These are phyloP conservation scores for Trichoderma sp. DNA, from an alignment of 2,329 filamentous ascomycete genomes.

Conservation along the genomic window DNA sequence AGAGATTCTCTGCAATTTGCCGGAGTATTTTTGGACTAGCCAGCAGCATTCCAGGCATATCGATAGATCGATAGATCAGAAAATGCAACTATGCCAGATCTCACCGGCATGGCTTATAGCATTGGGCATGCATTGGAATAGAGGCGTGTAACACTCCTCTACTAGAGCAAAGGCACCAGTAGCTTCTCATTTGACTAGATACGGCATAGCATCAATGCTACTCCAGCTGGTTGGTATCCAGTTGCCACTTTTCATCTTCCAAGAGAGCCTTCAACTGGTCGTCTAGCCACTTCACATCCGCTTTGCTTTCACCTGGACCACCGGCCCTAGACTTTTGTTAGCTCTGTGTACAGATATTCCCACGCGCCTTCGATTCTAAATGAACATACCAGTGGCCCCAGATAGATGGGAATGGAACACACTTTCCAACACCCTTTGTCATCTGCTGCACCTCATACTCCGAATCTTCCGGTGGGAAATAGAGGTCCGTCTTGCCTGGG, in stretches of 20 bases:
- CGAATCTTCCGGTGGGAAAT: slow-evolving; percentile 78
- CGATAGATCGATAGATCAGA: not conserved
- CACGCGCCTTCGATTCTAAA: not conserved
- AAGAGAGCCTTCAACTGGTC: slow-evolving; percentile 52
- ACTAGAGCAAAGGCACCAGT: not conserved
- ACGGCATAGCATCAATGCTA: not conserved
- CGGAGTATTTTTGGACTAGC: not conserved
- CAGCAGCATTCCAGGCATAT: not conserved
- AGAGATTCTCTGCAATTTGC: not conserved
- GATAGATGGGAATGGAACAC: slow-evolving; percentile 40
- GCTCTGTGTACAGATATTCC: not conserved
- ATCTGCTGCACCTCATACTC: slow-evolving; percentile 63
- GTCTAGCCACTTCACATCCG: slow-evolving; percentile 71
- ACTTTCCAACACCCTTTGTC: slow-evolving; percentile 32
- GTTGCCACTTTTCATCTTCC: slow-evolving; percentile 21
- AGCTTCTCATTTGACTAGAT: not conserved
- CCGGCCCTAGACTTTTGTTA: slow-evolving; percentile 47
- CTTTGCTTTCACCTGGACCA: slow-evolving; percentile 66
- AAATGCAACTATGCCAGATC: not conserved
- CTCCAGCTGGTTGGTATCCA: not conserved
- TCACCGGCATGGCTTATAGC: not conserved
- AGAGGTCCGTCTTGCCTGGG: slow-evolving; percentile 70
- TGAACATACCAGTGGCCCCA: slow-evolving; percentile 40
- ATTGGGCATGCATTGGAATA: not conserved
- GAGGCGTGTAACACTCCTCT: not conserved